These are phyloP conservation scores for Backusella macrospora DNA, from an alignment of 192 early-diverging fungal species.

Conservation along the genomic window DNA sequence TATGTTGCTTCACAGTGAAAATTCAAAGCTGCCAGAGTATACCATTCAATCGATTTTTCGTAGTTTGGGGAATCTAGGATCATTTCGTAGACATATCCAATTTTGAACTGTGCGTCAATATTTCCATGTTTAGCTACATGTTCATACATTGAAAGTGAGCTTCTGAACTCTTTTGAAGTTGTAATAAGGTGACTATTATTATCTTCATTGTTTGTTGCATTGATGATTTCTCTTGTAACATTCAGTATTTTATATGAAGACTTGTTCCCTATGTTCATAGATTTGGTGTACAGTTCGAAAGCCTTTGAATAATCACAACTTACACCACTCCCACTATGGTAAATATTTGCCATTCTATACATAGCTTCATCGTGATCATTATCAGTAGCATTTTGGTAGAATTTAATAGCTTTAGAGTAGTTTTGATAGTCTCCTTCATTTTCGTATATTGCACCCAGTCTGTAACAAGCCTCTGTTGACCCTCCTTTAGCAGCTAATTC, in stretches of 20 bases:
- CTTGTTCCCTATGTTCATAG: neutral
- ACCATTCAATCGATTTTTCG: neutral
- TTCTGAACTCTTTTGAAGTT: neutral
- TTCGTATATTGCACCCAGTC: neutral
- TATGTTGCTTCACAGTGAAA: neutral
- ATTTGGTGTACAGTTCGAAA: neutral
- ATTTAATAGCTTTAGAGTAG: no score
- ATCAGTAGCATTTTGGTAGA: neutral
- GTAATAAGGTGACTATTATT: neutral
- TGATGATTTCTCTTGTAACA: neutral
- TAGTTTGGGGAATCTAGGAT: neutral
- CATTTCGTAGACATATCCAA: no score
- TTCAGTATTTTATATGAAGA: neutral
- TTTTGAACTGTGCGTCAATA: no score
- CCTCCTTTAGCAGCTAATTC: neutral
- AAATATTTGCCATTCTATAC: neutral
- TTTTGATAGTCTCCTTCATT: neutral
- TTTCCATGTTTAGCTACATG: no score
- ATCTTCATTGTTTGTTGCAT: neutral
- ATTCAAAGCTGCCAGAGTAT: neutral
- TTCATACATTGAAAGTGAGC: no score
- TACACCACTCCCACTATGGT: neutral
- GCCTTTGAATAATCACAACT: neutral
- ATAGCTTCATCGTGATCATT: neutral
- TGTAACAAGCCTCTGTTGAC: neutral